Conservation (phyloP, 306 rosid species). For the Lathyrus sativus region DNA sequence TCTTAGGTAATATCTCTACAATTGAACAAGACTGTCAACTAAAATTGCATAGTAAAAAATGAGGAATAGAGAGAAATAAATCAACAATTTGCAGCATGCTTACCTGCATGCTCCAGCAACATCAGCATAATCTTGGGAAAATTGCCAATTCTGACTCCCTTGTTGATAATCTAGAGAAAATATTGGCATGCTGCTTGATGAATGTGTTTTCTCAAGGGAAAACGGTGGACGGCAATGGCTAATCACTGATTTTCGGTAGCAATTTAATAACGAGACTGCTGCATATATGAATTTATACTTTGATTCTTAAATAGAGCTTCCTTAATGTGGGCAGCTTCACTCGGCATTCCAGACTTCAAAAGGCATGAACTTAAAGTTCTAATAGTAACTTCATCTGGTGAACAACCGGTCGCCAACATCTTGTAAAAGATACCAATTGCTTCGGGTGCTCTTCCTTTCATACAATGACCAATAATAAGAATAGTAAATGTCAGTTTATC, state of each 20-base stretch:
- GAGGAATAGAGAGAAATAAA: neutral
- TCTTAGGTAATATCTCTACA: no score
- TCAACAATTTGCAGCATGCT: constrained; percentile 7
- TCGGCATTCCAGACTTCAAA: constrained; percentile 83
- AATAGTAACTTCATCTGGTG: constrained; percentile 69
- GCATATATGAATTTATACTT: constrained; percentile 48
- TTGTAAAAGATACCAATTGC: constrained; percentile 70
- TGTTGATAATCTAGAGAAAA: constrained; percentile 14
- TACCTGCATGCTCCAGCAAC: constrained; percentile 20
- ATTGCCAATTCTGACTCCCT: constrained; percentile 8
- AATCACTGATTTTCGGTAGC: no score
- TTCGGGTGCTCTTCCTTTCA: constrained; percentile 79
- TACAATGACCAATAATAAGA: constrained; percentile 85
- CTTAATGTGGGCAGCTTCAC: constrained; percentile 60
- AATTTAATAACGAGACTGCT: neutral
- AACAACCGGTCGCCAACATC: constrained; percentile 70
- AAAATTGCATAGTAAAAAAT: no score
- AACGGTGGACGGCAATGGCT: no score
- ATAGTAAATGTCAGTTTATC: constrained; percentile 84
- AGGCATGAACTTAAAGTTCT: constrained; percentile 71
- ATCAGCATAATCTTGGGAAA: constrained; percentile 18
- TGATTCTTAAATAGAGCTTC: constrained; percentile 43
- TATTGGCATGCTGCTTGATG: constrained; percentile 18
- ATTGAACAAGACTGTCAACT: no score
- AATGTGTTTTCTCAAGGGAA: constrained; percentile 27